phyloP scores from a whole-genome alignment of 768 basidiomycete genomes.

The Clitopilus passeckerianus region DNA sequence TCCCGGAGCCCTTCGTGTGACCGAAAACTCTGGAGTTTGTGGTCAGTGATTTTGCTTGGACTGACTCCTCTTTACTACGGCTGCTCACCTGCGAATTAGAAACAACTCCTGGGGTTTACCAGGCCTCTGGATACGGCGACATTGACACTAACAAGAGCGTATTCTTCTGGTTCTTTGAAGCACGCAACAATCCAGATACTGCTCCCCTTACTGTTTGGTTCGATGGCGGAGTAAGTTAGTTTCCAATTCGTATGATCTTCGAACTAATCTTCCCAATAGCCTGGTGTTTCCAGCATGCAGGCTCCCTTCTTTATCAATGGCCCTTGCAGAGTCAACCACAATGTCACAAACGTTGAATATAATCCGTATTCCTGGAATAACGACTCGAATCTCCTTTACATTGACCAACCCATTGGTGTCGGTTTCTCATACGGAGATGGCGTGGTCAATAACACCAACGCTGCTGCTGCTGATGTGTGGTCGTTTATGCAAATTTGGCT shows the following conservation, averaged over 20 bases:
- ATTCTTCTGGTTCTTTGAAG: slow-evolving; percentile 69
- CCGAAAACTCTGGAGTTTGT: slow-evolving; percentile 59
- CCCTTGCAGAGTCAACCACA: slow-evolving; percentile 62
- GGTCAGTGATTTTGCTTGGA: slow-evolving; percentile 28
- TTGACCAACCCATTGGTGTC: slow-evolving; percentile 59
- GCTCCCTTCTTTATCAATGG: slow-evolving; percentile 72
- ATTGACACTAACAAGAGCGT: slow-evolving; percentile 50
- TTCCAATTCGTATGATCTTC: neutral
- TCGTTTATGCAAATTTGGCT: slow-evolving; percentile 60
- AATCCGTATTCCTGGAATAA: slow-evolving; percentile 61
- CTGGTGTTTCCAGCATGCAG: slow-evolving; percentile 51
- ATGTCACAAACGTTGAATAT: slow-evolving; percentile 37
- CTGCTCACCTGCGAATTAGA: slow-evolving; percentile 25
- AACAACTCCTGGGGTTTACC: slow-evolving; percentile 54
- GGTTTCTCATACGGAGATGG: slow-evolving; percentile 57
- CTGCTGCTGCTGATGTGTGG: slow-evolving; percentile 56
- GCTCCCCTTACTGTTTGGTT: slow-evolving; percentile 67
- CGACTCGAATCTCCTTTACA: slow-evolving; percentile 49
- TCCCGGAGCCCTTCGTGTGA: slow-evolving; percentile 47
- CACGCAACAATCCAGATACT: slow-evolving; percentile 53
- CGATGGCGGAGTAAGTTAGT: slow-evolving; percentile 46
- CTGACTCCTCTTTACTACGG: neutral
- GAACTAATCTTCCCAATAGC: slow-evolving; percentile 20
- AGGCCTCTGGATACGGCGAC: slow-evolving; percentile 63
- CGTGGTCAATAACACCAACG: slow-evolving; percentile 41